A percentile compares a stretch with the other conserved stretches of the same genome.
phyloP scores from a whole-genome alignment of 75 land plant genomes.

The Selaginella moellendorffii region DNA sequence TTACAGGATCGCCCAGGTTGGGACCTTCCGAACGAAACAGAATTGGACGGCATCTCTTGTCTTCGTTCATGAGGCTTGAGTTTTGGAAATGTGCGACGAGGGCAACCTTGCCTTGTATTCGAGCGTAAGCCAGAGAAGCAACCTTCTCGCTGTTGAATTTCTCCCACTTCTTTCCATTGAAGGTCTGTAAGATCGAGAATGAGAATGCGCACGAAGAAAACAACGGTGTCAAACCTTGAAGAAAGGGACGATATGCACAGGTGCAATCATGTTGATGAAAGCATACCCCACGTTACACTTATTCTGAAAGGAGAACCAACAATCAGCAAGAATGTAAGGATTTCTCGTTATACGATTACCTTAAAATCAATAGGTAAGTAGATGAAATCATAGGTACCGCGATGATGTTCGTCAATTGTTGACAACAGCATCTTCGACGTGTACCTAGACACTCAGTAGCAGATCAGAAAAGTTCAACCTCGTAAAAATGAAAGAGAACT shows the following conservation, averaged over 20 bases:
- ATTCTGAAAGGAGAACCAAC: slow-evolving; percentile 10
- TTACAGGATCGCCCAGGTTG: slow-evolving; percentile 59
- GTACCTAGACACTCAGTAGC: slow-evolving; percentile 3
- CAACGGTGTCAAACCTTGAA: slow-evolving; percentile 32
- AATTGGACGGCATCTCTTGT: slow-evolving; percentile 85
- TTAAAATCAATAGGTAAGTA: slow-evolving; percentile 18
- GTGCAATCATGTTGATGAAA: slow-evolving; percentile 62
- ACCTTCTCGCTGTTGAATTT: slow-evolving; percentile 95
- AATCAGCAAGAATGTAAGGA: neutral
- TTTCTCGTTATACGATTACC: neutral
- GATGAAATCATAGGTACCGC: slow-evolving; percentile 14
- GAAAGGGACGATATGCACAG: slow-evolving; percentile 43
- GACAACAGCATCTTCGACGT: slow-evolving; percentile 20
- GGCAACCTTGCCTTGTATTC: slow-evolving; percentile 86
- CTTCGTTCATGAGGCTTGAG: slow-evolving; percentile 93
- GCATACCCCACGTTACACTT: slow-evolving; percentile 74
- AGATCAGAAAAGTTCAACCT: neutral
- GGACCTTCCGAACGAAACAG: slow-evolving; percentile 74
- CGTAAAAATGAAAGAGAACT: neutral
- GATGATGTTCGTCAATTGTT: slow-evolving; percentile 16
- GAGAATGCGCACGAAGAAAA: neutral
- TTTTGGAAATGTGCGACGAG: slow-evolving; percentile 87
- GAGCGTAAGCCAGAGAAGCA: slow-evolving; percentile 83
- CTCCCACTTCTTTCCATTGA: slow-evolving; percentile 91
- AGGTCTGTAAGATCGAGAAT: slow-evolving; percentile 27